Conservation (phyloP, 257 asterid species). For the Solanum acaule region DNA sequence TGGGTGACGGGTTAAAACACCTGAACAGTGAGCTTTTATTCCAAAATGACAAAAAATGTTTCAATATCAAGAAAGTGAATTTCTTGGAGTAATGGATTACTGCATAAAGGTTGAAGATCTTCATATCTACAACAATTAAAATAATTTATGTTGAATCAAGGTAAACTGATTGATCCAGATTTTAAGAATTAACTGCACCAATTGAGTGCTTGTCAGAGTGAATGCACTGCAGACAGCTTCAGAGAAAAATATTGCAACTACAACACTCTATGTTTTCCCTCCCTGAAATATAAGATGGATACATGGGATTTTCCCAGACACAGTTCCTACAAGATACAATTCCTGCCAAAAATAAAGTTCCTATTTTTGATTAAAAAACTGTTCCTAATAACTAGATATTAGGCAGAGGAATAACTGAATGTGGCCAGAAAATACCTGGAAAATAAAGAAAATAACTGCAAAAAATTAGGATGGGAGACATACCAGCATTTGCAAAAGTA, state of each 20-base stretch:
- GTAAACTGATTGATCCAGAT: not conserved
- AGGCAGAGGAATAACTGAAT: too few relatives aligned
- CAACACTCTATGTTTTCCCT: not conserved
- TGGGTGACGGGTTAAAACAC: not conserved
- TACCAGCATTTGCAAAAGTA: constrained; percentile 84
- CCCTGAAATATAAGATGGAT: not conserved
- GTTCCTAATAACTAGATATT: too few relatives aligned
- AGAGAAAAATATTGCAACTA: not conserved
- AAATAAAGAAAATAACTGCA: not conserved
- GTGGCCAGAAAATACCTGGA: too few relatives aligned
- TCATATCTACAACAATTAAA: not conserved
- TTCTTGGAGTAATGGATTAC: not conserved
- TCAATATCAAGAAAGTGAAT: not conserved
- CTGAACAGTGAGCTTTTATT: not conserved
- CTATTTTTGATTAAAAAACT: too few relatives aligned
- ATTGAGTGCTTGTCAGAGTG: not conserved
- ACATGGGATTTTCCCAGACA: not conserved
- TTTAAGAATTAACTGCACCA: not conserved
- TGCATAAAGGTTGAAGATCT: not conserved
- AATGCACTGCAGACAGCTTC: not conserved
- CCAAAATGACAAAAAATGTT: not conserved
- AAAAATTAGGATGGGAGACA: not conserved
- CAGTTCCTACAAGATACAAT: not conserved
- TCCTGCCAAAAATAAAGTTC: too few relatives aligned
- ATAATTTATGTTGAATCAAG: not conserved